Conservation (phyloP, 371 early-diverging fungal genomes). For the Apophysomyces trapeziformis region DNA sequence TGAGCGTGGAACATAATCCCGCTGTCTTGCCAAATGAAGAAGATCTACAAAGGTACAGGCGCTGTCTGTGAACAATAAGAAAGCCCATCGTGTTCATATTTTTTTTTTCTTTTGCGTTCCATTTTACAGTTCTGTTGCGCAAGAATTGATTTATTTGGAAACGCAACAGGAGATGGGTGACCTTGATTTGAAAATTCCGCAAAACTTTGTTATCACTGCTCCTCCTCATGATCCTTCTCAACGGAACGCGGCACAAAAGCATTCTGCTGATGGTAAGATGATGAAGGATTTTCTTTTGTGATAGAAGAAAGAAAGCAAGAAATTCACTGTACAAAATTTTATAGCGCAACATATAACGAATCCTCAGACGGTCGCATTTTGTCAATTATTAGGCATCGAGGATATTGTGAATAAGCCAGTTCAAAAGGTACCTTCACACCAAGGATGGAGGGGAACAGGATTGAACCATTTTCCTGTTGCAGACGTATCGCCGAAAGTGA, state of each 20-base stretch:
- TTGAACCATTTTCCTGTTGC: background rate
- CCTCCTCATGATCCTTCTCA: constrained; percentile 9
- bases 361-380: constrained; percentile 73
- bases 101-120: background rate
- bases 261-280: constrained; percentile 5
- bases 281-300: background rate
- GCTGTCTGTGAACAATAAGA: background rate
- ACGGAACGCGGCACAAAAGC: background rate
- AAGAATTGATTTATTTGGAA: constrained; percentile 32
- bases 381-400: constrained; percentile 60
- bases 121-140: constrained; percentile 23
- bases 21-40: constrained; percentile 50
- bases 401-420: constrained; percentile 52
- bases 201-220: constrained; percentile 61
- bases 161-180: constrained; percentile 23
- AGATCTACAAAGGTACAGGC: constrained; percentile 44
- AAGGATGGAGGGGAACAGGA: background rate
- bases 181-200: constrained; percentile 64
- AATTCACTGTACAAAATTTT: background rate
- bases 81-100: background rate
- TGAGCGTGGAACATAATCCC: constrained; percentile 44
- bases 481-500: background rate
- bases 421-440: constrained; percentile 3
- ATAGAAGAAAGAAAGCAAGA: background rate
- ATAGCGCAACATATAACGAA: constrained; percentile 57